Conservation (phyloP, 176 grass and related monocot species). For the Cocos nucifera region DNA sequence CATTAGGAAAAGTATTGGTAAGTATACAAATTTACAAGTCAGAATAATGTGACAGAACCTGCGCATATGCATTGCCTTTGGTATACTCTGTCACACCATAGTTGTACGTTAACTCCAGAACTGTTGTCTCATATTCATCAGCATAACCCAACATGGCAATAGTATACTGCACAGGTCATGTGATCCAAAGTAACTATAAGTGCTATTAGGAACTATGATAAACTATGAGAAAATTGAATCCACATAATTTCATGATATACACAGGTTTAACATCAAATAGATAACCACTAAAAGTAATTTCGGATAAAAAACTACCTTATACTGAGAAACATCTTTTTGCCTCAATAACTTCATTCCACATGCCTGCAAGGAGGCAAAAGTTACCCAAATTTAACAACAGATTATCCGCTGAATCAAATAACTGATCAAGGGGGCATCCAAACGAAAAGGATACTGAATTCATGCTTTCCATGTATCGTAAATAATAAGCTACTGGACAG, state of each 20-base stretch:
- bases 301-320: constrained; percentile 48
- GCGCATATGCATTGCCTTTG: constrained; percentile 96
- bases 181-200: neutral
- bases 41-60: constrained; percentile 27
- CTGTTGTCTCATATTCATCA: constrained; percentile 69
- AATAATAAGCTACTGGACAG: too few species aligned
- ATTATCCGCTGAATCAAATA: too few species aligned
- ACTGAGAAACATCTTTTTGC: constrained; percentile 71
- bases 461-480: too few species aligned
- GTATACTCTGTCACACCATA: constrained; percentile 86
- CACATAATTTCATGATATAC: too few species aligned
- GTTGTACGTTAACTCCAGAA: constrained; percentile 88
- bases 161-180: constrained; percentile 44
- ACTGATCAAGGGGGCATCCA: too few species aligned
- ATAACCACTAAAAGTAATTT: constrained; percentile 1
- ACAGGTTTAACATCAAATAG: too few species aligned
- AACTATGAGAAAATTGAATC: too few species aligned
- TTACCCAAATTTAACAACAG: too few species aligned
- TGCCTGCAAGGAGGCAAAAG: constrained; percentile 33
- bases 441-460: too few species aligned
- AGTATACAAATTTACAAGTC: neutral
- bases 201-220: too few species aligned
- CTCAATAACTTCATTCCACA: constrained; percentile 92
- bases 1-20: constrained; percentile 12
- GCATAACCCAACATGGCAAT: constrained; percentile 91